Conservation (phyloP, 2,329 filamentous ascomycete genomes). For the Sporothrix humicola region DNA sequence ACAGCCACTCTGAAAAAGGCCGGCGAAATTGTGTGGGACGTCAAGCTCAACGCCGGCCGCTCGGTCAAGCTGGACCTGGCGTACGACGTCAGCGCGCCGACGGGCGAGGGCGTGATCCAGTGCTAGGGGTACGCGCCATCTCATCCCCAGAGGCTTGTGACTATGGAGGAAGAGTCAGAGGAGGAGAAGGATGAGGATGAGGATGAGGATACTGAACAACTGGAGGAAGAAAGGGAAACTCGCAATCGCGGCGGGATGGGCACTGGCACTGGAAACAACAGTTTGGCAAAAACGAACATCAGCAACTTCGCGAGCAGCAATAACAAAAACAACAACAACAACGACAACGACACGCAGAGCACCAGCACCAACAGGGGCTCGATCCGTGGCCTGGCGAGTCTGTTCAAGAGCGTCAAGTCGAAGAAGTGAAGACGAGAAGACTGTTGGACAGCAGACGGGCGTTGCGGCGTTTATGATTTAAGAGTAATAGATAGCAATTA, state of each 20-base stretch:
- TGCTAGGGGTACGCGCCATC: constrained; percentile 34
- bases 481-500: background rate
- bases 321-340: background rate
- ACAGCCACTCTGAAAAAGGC: constrained; percentile 59
- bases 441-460: too few relatives aligned
- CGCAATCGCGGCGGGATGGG: background rate
- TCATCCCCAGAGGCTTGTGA: background rate
- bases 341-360: background rate
- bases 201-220: background rate
- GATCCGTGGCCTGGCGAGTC: constrained; percentile 12
- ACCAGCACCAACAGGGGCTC: background rate
- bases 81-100: constrained; percentile 65
- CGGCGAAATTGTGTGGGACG: constrained; percentile 65
- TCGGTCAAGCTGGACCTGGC: constrained; percentile 63
- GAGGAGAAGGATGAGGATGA: background rate
- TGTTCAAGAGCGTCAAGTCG: background rate
- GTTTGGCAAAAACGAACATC: background rate
- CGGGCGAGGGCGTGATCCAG: constrained; percentile 50
- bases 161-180: background rate
- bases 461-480: background rate
- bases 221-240: background rate
- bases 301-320: background rate
- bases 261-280: background rate
- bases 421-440: background rate
- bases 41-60: constrained; percentile 62